Percentiles rank a stretch among this genome's conserved stretches.
Conservation (phyloP, 1,139 yeast species). For the Magnusiomyces sp. region DNA sequence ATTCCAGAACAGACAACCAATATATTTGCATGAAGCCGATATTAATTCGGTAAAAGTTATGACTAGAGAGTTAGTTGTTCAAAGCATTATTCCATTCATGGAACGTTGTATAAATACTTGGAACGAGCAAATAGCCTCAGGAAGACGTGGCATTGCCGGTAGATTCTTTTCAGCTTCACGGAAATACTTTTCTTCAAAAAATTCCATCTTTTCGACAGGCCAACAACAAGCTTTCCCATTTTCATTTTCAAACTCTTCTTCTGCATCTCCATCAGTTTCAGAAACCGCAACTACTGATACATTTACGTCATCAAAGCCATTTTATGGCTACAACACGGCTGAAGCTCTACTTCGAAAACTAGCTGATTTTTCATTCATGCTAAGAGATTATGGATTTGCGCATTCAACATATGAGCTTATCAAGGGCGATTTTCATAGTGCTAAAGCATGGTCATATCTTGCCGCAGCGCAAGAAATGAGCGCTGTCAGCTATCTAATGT, state of each 20-base stretch:
- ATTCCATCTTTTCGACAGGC: conserved; percentile 21
- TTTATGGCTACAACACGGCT: conserved; percentile 51
- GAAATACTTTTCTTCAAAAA: conserved; percentile 39
- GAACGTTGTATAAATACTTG: conserved; percentile 62
- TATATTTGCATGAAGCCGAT: conserved; percentile 32
- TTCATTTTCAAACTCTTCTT: conserved; percentile 21
- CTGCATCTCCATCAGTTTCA: conserved; percentile 16
- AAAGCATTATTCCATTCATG: conserved; percentile 67
- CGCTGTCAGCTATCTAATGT: conserved; percentile 61
- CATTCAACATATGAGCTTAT: conserved; percentile 76
- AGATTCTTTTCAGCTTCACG: conserved; percentile 63
- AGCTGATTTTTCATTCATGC: conserved; percentile 88
- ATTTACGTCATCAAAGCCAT: conserved; percentile 41
- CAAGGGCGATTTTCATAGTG: conserved; percentile 68
- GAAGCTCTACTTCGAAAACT: conserved; percentile 73
- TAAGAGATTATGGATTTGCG: conserved; percentile 81
- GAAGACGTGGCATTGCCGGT: conserved; percentile 65
- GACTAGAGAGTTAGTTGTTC: conserved; percentile 48
- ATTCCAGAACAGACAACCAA: neutral
- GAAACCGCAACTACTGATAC: conserved; percentile 17
- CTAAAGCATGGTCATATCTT: conserved; percentile 73
- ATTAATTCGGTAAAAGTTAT: conserved; percentile 36
- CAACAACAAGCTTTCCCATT: conserved; percentile 28
- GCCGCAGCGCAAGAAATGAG: conserved; percentile 88
- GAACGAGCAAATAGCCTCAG: conserved; percentile 66